phyloP scores from a whole-genome alignment of 164 flowering plant species.

The Berberis thunbergii region DNA sequence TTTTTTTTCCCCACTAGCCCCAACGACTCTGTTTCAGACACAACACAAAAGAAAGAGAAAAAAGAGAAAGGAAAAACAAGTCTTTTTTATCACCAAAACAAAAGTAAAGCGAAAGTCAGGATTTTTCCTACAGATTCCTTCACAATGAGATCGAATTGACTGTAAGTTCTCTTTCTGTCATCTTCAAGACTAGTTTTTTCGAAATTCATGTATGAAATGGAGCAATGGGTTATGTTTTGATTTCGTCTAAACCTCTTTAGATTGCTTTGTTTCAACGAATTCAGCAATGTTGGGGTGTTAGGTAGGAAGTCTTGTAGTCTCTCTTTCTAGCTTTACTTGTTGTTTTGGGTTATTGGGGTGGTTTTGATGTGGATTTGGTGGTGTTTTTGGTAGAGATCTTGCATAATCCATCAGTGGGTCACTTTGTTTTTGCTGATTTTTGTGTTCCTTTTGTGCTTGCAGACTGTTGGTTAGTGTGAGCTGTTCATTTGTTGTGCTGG shows the following conservation, averaged over 20 bases:
- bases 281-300: constrained; percentile 12
- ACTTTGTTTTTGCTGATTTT: constrained; percentile 9
- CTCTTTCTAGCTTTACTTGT: constrained; percentile 6
- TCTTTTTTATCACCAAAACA: constrained; percentile 24
- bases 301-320: constrained; percentile 8
- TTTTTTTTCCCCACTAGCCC: neutral
- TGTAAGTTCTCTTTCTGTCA: constrained; percentile 6
- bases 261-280: constrained; percentile 8
- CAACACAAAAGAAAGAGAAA: neutral
- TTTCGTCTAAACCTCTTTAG: neutral
- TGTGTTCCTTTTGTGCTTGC: neutral
- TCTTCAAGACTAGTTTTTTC: neutral
- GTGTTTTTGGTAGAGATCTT: constrained; percentile 35
- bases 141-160: neutral
- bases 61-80: constrained; percentile 11
- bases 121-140: constrained; percentile 27
- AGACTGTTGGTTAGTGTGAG: no score
- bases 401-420: constrained; percentile 18
- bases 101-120: constrained; percentile 20
- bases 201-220: constrained; percentile 15
- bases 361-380: constrained; percentile 22
- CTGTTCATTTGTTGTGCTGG: no score
- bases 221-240: constrained; percentile 14
- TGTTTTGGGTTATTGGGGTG: constrained; percentile 19
- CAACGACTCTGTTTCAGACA: constrained; percentile 1